A percentile compares a stretch with the other conserved stretches of the same genome.
These are phyloP conservation scores for Immersiporthe knoxdaviesiana DNA, from an alignment of 2,329 filamentous ascomycete species.

Conservation along the genomic window DNA sequence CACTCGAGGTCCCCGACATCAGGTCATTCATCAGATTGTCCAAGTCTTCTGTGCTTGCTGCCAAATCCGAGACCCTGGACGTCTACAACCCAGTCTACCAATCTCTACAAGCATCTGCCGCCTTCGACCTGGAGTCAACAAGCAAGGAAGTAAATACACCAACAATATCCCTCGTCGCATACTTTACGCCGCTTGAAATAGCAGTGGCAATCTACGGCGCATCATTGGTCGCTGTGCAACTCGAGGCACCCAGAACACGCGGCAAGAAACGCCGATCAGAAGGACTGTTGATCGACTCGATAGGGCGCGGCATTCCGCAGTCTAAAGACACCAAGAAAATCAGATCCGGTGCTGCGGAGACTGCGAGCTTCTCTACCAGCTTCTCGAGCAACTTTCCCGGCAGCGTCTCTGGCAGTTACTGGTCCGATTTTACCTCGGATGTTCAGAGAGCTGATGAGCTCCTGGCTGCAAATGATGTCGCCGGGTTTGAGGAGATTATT, in stretches of 20 bases:
- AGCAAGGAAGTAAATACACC: constrained; percentile 35
- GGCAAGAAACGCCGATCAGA: constrained; percentile 59
- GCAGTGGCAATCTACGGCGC: constrained; percentile 67
- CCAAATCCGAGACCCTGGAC: constrained; percentile 58
- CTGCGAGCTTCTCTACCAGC: constrained; percentile 42
- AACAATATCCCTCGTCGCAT: constrained; percentile 55
- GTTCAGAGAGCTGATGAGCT: constrained; percentile 52
- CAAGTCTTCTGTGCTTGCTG: constrained; percentile 65
- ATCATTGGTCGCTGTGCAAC: constrained; percentile 68
- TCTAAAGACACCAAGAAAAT: constrained; percentile 42
- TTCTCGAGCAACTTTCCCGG: constrained; percentile 50
- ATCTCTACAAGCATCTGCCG: constrained; percentile 57
- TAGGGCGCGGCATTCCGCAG: constrained; percentile 64
- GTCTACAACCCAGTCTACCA: constrained; percentile 73
- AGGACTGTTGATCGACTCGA: constrained; percentile 72
- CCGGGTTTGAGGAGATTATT: constrained; percentile 54
- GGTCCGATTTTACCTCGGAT: constrained; percentile 49
- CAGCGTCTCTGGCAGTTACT: constrained; percentile 54
- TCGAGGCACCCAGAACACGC: constrained; percentile 63
- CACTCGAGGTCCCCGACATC: constrained; percentile 54
- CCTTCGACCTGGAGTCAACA: constrained; percentile 45
- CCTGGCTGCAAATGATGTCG: constrained; percentile 49
- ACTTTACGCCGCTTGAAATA: constrained; percentile 68
- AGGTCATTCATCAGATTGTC: constrained; percentile 70
- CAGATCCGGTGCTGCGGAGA: constrained; percentile 18